Percentiles rank a stretch among this genome's conserved stretches.
These are phyloP conservation scores for Fraxinus floribunda DNA, from an alignment of 305 asterid species.

Conservation along the genomic window DNA sequence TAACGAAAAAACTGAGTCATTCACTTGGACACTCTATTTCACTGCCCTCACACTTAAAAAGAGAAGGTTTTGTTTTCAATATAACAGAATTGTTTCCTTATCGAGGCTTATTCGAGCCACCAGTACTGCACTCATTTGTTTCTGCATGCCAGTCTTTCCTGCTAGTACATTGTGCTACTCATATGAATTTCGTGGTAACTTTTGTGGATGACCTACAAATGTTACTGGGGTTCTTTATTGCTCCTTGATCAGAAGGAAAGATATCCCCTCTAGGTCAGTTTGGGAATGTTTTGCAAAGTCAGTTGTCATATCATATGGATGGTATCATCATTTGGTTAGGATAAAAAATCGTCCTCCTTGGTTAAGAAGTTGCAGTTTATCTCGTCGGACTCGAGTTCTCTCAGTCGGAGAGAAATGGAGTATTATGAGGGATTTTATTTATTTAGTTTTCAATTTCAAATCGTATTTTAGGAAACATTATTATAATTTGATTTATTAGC, in stretches of 20 bases:
- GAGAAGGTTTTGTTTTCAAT: not conserved
- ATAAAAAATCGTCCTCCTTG: not conserved
- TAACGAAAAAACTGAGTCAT: not conserved
- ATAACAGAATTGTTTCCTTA: not conserved
- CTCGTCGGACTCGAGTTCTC: not conserved
- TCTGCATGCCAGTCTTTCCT: not conserved
- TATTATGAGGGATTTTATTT: not conserved
- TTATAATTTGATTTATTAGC: not conserved
- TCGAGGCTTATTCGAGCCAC: not conserved
- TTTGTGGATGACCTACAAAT: not conserved
- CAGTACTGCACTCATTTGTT: not conserved
- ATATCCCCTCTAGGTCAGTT: not conserved
- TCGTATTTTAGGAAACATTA: not conserved
- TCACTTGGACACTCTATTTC: not conserved
- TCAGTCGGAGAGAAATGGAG: not conserved
- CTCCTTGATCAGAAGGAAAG: not conserved
- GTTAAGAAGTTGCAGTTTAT: not conserved
- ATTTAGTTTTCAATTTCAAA: not conserved
- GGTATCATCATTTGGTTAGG: not conserved
- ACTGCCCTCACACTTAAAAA: not conserved
- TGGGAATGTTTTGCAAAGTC: not conserved
- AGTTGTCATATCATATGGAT: not conserved
- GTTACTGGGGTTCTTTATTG: not conserved
- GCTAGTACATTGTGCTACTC: not conserved
- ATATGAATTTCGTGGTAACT: not conserved